Conservation (phyloP, 345 rosid genomes). For the Sonneratia alba region DNA sequence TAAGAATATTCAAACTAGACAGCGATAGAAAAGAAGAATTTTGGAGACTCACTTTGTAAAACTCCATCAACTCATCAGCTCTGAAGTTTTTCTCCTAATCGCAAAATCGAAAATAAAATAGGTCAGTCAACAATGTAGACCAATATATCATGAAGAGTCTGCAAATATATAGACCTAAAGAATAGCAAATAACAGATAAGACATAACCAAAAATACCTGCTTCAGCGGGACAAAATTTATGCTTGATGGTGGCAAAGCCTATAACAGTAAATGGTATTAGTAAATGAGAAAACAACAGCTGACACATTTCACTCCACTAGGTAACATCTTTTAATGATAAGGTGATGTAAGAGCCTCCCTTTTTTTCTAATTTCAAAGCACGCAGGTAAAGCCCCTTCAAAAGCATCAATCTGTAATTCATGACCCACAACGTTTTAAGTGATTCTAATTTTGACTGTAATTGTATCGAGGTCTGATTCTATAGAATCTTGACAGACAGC, state of each 20-base stretch:
- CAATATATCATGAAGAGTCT: not conserved
- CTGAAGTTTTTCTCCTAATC: constrained; percentile 51
- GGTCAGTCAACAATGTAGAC: constrained; percentile 1
- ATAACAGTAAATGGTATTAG: constrained; percentile 15
- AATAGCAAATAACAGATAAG: not conserved
- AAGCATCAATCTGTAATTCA: not conserved
- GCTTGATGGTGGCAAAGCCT: constrained; percentile 67
- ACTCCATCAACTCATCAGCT: constrained; percentile 72
- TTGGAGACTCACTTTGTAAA: constrained; percentile 47
- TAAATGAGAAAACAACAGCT: not conserved
- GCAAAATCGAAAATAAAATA: constrained; percentile 10
- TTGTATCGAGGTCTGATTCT: not conserved
- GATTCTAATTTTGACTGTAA: not conserved
- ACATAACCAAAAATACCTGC: constrained; percentile 33
- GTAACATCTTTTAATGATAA: not conserved
- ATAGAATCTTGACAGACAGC: not conserved
- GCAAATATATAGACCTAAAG: not conserved
- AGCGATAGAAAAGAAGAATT: not conserved
- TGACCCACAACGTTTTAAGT: not conserved
- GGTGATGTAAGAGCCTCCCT: not conserved
- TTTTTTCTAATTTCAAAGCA: not conserved
- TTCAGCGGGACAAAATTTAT: constrained; percentile 74
- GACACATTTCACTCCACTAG: not conserved
- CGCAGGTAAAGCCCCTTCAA: too few species aligned
- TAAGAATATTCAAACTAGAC: not conserved